Evolutionary conservation across 225 moss, liverwort and hornwort species (phyloP).

Genomic region (Physcomitrellopsis africana): DNA sequence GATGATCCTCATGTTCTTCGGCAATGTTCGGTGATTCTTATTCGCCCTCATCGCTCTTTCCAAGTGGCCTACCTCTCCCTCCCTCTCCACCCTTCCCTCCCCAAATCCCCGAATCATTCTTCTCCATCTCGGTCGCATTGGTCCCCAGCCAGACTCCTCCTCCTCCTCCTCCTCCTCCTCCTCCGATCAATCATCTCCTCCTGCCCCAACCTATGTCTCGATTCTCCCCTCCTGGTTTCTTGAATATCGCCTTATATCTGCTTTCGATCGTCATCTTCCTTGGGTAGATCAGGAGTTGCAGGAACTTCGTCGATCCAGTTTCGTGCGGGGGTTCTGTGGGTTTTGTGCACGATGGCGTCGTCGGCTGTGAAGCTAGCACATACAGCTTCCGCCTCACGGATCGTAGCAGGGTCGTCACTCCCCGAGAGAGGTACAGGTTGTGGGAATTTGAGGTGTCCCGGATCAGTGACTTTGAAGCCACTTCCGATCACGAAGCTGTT

Average conservation of each 20-base stretch:
- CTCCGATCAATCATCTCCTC: neutral
- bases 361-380: neutral
- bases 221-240: neutral
- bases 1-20: constrained; percentile 16
- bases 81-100: neutral
- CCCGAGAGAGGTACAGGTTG: neutral
- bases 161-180: neutral
- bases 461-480: constrained; percentile 17
- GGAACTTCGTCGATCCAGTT: neutral
- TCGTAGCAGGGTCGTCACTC: neutral
- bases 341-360: constrained; percentile 31
- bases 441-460: neutral
- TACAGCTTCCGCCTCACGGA: constrained; percentile 12
- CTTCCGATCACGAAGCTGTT: neutral
- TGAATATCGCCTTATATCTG: neutral
- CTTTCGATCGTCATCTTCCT: neutral
- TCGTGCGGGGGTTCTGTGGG: neutral
- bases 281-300: neutral
- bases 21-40: constrained; percentile 8
- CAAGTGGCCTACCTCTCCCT: neutral
- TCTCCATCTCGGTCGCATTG: neutral
- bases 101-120: neutral
- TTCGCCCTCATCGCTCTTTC: constrained; percentile 27
- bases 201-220: neutral
- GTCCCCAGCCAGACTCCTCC: neutral